Evolutionary conservation across 2,329 filamentous ascomycete species (phyloP).

Genomic region (Coleophoma crateriformis): DNA sequence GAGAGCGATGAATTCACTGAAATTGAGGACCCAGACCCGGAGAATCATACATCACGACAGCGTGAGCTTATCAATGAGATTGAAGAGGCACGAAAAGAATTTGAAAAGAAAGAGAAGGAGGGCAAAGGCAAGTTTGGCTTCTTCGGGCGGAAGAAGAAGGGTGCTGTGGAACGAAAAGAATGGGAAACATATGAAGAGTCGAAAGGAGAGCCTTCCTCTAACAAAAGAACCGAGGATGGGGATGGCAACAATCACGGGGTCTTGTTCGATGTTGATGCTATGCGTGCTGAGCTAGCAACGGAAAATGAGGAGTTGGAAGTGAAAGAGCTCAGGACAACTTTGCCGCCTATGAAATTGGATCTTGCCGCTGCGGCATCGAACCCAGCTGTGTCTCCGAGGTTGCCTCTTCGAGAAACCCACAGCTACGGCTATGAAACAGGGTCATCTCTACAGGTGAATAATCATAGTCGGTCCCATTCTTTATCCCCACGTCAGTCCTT

Average conservation of each 20-base stretch:
- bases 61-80: conserved; percentile 94
- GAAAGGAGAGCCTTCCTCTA: conserved; percentile 37
- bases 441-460: conserved; percentile 18
- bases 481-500: conserved; percentile 18
- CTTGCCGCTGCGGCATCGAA: conserved; percentile 23
- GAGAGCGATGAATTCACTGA: conserved; percentile 92
- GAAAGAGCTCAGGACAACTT: conserved; percentile 78
- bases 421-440: conserved; percentile 33
- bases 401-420: conserved; percentile 37
- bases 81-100: conserved; percentile 82
- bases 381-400: conserved; percentile 10
- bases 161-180: conserved; percentile 66
- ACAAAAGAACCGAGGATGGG: conserved; percentile 16
- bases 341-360: conserved; percentile 84
- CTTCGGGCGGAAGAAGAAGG: conserved; percentile 78
- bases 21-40: conserved; percentile 95
- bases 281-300: conserved; percentile 71
- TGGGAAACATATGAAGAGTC: conserved; percentile 92
- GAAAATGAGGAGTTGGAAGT: conserved; percentile 44
- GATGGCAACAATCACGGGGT: conserved; percentile 40
- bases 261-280: conserved; percentile 93
- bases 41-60: conserved; percentile 82
- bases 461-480: conserved; percentile 17
- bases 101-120: conserved; percentile 73
- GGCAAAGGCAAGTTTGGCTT: conserved; percentile 60